phyloP scores from a whole-genome alignment of 2,329 filamentous ascomycete species.

The Phialophora macrospora region DNA sequence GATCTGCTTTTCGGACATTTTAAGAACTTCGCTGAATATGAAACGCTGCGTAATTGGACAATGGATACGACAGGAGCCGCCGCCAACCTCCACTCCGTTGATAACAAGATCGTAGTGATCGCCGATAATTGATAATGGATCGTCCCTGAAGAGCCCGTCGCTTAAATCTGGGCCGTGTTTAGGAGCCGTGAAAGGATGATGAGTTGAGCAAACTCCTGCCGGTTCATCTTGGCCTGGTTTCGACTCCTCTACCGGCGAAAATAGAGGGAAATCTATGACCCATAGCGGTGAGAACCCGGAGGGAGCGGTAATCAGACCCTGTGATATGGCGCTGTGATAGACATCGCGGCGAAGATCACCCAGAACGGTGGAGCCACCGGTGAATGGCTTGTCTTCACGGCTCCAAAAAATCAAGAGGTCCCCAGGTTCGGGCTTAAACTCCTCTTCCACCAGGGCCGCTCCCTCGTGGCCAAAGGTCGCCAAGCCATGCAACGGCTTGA shows the following conservation, averaged over 20 bases:
- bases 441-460: constrained; percentile 61
- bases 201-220: constrained; percentile 81
- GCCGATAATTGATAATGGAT: constrained; percentile 74
- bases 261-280: constrained; percentile 91
- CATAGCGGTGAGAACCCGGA: constrained; percentile 73
- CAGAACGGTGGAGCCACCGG: constrained; percentile 70
- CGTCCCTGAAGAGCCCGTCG: constrained; percentile 62
- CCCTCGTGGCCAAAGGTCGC: constrained; percentile 77
- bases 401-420: constrained; percentile 84
- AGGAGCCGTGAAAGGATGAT: constrained; percentile 95
- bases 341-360: constrained; percentile 74
- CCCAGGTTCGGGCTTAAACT: constrained; percentile 66
- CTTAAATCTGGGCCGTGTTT: constrained; percentile 73
- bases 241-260: constrained; percentile 70
- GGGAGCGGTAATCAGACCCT: constrained; percentile 59
- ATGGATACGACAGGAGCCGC: constrained; percentile 92
- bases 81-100: constrained; percentile 92
- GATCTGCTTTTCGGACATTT: constrained; percentile 74
- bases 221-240: constrained; percentile 80
- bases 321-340: constrained; percentile 70
- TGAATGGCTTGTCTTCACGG: constrained; percentile 65
- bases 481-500: constrained; percentile 75
- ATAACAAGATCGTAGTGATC: constrained; percentile 96
- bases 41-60: constrained; percentile 80
- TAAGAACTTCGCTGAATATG: constrained; percentile 79